Percentiles rank a stretch among this genome's conserved stretches.
Conservation (phyloP, 139 green algal genomes). For the Chlamydomonas asymmetrica region DNA sequence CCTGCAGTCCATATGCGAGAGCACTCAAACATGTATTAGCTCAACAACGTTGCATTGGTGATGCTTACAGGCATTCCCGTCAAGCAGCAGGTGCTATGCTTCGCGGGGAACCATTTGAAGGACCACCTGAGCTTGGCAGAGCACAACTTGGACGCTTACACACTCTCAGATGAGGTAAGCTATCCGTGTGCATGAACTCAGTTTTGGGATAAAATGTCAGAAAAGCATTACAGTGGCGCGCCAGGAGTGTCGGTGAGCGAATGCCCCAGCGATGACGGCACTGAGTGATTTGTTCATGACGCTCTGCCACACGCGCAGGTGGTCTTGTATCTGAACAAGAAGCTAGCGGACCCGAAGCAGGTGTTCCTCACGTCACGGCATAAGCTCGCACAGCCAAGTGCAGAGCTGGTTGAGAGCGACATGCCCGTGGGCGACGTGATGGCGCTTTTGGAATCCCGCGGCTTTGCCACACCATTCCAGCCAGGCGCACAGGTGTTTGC, state of each 20-base stretch:
- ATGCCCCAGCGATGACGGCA: no score
- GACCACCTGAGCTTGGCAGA: constrained; percentile 44
- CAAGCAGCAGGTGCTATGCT: constrained; percentile 52
- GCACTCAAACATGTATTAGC: no score
- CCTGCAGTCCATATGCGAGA: no score
- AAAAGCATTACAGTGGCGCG: no score
- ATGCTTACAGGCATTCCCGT: constrained; percentile 48
- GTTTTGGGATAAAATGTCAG: no score
- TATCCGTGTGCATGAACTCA: no score
- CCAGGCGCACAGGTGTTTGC: constrained; percentile 13
- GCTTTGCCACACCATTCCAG: constrained; percentile 27
- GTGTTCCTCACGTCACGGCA: constrained; percentile 34
- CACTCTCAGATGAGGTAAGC: constrained; percentile 46
- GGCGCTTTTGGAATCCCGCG: constrained; percentile 29
- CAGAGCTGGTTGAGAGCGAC: constrained; percentile 40
- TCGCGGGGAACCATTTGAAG: constrained; percentile 44
- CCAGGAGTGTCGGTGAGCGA: no score
- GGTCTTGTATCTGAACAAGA: constrained; percentile 44
- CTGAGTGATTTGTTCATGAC: no score
- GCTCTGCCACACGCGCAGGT: no score
- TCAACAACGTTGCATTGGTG: no score
- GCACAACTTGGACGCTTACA: constrained; percentile 46
- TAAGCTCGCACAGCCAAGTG: constrained; percentile 21
- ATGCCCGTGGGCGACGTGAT: constrained; percentile 30
- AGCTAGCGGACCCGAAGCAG: constrained; percentile 23